Evolutionary conservation across 176 grass and related monocot species (phyloP), one percentile per base, ranked within the genome.

Genomic region (Echinochloa phyllopogon): DNA sequence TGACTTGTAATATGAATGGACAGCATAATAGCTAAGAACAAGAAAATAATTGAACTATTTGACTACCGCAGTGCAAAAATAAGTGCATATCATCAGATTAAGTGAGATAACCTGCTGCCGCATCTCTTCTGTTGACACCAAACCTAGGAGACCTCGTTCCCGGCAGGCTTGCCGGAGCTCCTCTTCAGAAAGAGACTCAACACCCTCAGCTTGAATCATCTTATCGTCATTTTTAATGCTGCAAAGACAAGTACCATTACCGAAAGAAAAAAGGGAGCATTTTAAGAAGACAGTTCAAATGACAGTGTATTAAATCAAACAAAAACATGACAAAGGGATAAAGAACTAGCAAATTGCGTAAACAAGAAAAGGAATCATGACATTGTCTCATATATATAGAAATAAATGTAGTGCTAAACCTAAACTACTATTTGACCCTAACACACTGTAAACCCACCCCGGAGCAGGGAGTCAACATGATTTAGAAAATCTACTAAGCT

Each of bases 181-280:
- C 81, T 99, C 93, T 88, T 96, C 94, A 83, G 96, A 94, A 86
- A 99, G 96, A 94, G 93, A 91, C 82, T 99, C 96, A 23, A 99
- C 77, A 72, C 91, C 93, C 85, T 99, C 96, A 60, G 91, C 83
- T 94, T 99, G 94, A 83, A 99, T 99, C 76, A 96, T 79, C 68
- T 92, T 96, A 86, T 99, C 96, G 79, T 99, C 96, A 39, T 99
- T 91, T 74, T 99, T 99, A 91, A 99, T 99, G 78, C 96, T 99
- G 75, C 33, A 84, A 51, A 84, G 63, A 53, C 38, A 69, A 60
- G 70, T 80, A 63, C 18, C 25, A 44, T 75, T 69, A 79, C 3
- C 74, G 83, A 84, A 84, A 62, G 0, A 80, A 80, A 65, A 65
- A 5, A 4, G 60, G 17, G 3, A 74, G 56, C 20, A 83, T 9